phyloP scores from a whole-genome alignment of 2,329 filamentous ascomycete species.

The Stemphylium lycopersici region DNA sequence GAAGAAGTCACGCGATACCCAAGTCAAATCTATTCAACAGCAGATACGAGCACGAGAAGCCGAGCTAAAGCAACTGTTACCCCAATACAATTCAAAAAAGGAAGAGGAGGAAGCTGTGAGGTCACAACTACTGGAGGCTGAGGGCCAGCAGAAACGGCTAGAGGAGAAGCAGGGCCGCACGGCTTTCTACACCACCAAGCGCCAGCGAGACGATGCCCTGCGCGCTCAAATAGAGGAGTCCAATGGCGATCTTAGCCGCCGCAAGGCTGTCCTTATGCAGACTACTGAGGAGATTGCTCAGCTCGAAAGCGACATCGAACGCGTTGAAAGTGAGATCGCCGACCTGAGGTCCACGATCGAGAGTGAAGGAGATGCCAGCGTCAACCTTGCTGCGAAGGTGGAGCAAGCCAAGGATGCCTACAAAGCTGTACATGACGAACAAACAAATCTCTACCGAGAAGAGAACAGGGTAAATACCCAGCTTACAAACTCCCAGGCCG shows the following conservation, averaged over 20 bases:
- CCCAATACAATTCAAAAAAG: constrained; percentile 76
- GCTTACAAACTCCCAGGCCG: constrained; percentile 74
- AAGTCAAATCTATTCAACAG: constrained; percentile 72
- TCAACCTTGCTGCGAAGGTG: constrained; percentile 74
- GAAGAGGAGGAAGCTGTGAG: constrained; percentile 74
- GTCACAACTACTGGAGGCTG: constrained; percentile 74
- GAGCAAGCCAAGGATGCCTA: constrained; percentile 77
- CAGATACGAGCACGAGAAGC: constrained; percentile 78
- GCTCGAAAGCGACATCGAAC: constrained; percentile 72
- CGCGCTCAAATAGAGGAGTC: constrained; percentile 80
- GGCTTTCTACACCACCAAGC: constrained; percentile 85
- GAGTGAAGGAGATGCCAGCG: constrained; percentile 76
- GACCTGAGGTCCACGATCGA: constrained; percentile 75
- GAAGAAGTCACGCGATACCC: constrained; percentile 71
- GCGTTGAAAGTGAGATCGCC: constrained; percentile 74
- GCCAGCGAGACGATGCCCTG: constrained; percentile 84
- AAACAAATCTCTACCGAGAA: constrained; percentile 85
- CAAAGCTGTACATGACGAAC: constrained; percentile 81
- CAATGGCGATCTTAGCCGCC: constrained; percentile 74
- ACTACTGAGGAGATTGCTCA: constrained; percentile 80
- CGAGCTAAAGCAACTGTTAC: constrained; percentile 76
- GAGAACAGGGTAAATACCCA: constrained; percentile 85
- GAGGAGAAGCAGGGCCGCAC: constrained; percentile 92
- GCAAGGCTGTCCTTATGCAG: constrained; percentile 84
- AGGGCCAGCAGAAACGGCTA: constrained; percentile 76